Evolutionary conservation across 768 basidiomycete species (phyloP), one percentile per base, ranked within the genome.

Genomic region (Russula brevipes): DNA sequence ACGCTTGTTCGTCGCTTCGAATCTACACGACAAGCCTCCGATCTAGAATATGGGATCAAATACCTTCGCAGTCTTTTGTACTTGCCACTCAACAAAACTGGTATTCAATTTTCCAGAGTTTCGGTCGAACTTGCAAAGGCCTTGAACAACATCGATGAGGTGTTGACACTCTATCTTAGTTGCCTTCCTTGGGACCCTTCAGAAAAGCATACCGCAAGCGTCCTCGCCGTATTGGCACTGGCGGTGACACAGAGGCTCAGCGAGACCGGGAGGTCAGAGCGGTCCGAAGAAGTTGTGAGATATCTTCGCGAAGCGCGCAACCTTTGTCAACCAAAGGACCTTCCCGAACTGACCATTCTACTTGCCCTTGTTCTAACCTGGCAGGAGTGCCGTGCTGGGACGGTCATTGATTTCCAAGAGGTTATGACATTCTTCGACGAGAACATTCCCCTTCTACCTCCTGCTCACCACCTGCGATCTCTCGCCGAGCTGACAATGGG

Each of bases 191-290:
- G 47, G 41, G 41, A 52, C 10, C 54, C 41, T 11, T 45, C 33
- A 31, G 50, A 57, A 17, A 4, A 30, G 31, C 36, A 41, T 44
- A 57, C 54, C 7, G 54, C 30, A 9, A 11, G 24, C 12, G 38
- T 61, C 24, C 53, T 61, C 30, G 54, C 30, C 19, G 49, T 30
- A 49, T 24, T 61, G 45, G 45, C 45, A 31, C 41, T 41, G 53
- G 46, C 46, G 5, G 44, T 41, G n/a, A 1, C n/a, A 9, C 6
- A 16, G 19, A 53, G 51, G 30, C 24, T 52, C 1, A 6, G 7
- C 7, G 33, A 35, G 49, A 53, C 33, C 4, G 44, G 51, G 14
- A 14, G 36, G 31, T 30, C 35, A 30, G 42, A 60, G 51, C 44
- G 9, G 30, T 36, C 14, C 16, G 51, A 36, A 10, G 41, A 44